phyloP scores from a whole-genome alignment of 2,329 filamentous ascomycete genomes.

The Niveomyces coronatus region DNA sequence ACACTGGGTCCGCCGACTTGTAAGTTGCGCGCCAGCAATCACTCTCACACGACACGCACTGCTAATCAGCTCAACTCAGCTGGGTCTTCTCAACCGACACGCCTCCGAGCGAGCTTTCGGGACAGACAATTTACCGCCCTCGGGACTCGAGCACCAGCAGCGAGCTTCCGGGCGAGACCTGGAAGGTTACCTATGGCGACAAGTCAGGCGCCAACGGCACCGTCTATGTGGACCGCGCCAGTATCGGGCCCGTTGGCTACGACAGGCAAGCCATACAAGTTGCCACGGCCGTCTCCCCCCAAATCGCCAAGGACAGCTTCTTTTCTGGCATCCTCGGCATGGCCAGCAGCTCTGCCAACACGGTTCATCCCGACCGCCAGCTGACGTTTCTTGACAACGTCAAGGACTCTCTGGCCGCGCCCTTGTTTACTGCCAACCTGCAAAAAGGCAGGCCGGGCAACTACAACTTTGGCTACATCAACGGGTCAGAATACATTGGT shows the following conservation, averaged over 20 bases:
- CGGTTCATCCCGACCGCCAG: slow-evolving; percentile 21
- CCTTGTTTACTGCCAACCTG: slow-evolving; percentile 29
- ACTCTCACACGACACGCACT: neutral
- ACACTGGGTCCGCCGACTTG: slow-evolving; percentile 49
- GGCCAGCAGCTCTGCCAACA: slow-evolving; percentile 23
- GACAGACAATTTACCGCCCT: slow-evolving; percentile 49
- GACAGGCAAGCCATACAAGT: slow-evolving; percentile 55
- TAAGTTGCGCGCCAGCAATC: slow-evolving; percentile 14
- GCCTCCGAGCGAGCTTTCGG: slow-evolving; percentile 31
- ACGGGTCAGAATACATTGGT: slow-evolving; percentile 46
- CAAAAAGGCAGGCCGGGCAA: slow-evolving; percentile 22
- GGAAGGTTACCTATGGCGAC: slow-evolving; percentile 56
- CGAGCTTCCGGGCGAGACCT: slow-evolving; percentile 32
- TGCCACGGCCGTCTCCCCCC: slow-evolving; percentile 44
- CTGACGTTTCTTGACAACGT: slow-evolving; percentile 28
- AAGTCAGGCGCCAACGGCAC: slow-evolving; percentile 51
- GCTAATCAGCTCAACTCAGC: slow-evolving; percentile 36
- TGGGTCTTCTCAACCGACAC: slow-evolving; percentile 59
- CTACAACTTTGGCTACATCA: slow-evolving; percentile 39
- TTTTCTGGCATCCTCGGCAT: slow-evolving; percentile 27
- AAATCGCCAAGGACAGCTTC: slow-evolving; percentile 25
- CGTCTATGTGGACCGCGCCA: slow-evolving; percentile 56
- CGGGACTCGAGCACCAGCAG: slow-evolving; percentile 30
- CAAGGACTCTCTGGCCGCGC: slow-evolving; percentile 16
- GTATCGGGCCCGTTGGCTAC: slow-evolving; percentile 49